Evolutionary conservation across 805 yeast genomes (phyloP).

Genomic region (Saturnispora besseyi): DNA sequence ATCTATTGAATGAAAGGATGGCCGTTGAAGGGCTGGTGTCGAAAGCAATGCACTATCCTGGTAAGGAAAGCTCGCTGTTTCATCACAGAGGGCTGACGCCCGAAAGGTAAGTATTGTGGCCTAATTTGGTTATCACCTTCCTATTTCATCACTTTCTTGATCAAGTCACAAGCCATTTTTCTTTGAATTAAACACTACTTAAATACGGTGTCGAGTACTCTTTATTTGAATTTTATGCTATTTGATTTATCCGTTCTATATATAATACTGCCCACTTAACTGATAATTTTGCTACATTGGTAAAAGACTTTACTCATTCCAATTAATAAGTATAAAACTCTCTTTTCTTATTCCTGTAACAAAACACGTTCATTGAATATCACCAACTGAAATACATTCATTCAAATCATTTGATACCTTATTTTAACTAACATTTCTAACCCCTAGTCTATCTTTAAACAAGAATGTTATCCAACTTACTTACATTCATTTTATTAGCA

Average conservation of each 20-base stretch:
- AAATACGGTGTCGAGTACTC: neutral
- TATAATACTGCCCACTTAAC: too few relatives aligned
- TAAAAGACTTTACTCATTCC: neutral
- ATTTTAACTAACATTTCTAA: constrained; percentile 1
- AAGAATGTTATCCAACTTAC: neutral
- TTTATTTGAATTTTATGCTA: too few relatives aligned
- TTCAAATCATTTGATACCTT: constrained; percentile 7
- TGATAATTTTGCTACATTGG: neutral
- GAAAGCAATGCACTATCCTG: too few relatives aligned
- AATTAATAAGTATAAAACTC: neutral
- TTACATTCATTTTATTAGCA: neutral
- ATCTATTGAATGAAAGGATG: neutral
- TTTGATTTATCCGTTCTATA: neutral
- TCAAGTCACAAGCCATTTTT: neutral
- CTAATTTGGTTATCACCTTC: neutral
- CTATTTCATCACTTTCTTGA: neutral
- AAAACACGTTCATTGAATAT: neutral
- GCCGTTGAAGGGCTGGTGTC: too few relatives aligned
- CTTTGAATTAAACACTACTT: neutral
- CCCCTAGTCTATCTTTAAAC: constrained; percentile 7
- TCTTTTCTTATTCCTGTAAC: neutral
- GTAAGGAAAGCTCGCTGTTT: too few relatives aligned
- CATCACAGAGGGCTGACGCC: too few relatives aligned
- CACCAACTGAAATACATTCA: neutral
- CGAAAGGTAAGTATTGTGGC: neutral